A percentile compares a stretch with the other conserved stretches of the same genome.
These are phyloP conservation scores for Fusarium transvaalense DNA, from an alignment of 2,329 filamentous ascomycete species.

Conservation along the genomic window DNA sequence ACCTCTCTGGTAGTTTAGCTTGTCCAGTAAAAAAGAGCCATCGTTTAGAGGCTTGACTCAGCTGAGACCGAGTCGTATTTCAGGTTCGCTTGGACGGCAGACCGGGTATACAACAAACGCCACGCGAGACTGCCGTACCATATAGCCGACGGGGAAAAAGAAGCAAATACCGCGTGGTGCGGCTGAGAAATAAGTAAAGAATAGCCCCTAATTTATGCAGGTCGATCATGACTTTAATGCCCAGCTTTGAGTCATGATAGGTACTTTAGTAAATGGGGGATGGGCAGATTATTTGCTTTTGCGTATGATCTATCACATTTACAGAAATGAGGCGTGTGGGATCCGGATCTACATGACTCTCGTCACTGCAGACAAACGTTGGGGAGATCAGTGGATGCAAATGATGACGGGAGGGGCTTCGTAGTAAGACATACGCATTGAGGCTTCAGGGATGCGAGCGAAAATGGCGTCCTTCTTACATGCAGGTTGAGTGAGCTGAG, in stretches of 20 bases:
- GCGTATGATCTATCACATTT: background rate
- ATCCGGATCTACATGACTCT: constrained; percentile 1
- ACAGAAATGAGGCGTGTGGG: background rate
- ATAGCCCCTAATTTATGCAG: background rate
- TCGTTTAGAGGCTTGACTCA: background rate
- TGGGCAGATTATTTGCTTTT: background rate
- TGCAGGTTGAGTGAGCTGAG: background rate
- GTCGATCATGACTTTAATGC: background rate
- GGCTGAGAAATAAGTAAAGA: background rate
- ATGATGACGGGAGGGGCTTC: background rate
- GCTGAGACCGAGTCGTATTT: background rate
- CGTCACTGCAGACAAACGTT: background rate
- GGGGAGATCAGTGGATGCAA: constrained; percentile 1
- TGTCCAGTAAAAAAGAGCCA: background rate
- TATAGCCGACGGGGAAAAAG: background rate
- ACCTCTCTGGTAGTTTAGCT: background rate
- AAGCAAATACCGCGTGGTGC: background rate
- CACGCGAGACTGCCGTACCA: background rate
- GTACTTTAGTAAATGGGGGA: background rate
- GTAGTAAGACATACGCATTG: background rate
- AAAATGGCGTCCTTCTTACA: background rate
- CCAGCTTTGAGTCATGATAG: background rate
- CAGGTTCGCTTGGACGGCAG: background rate
- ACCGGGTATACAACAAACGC: background rate
- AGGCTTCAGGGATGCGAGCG: background rate